Evolutionary conservation across 1,284 basidiomycete species (phyloP).

Genomic region (Anthracocystis panici-leucophaei): DNA sequence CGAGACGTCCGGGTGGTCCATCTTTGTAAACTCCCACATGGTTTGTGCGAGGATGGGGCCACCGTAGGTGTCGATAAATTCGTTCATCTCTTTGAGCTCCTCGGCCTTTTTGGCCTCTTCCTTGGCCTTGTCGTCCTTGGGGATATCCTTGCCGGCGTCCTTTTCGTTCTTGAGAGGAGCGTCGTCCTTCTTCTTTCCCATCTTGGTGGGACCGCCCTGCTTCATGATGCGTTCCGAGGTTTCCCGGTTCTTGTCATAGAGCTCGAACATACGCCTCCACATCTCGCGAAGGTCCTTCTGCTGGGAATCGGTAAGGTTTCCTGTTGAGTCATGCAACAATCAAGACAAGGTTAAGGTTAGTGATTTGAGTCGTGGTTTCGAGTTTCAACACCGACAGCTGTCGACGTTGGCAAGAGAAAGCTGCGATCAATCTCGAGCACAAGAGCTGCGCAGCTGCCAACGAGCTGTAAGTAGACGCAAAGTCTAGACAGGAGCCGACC

Average conservation of each 20-base stretch:
- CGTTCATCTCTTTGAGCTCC: conserved; percentile 63
- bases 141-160: conserved; percentile 61
- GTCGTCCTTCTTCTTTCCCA: conserved; percentile 27
- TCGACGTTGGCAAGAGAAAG: not conserved
- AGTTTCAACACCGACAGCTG: conserved; percentile 4
- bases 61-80: conserved; percentile 66
- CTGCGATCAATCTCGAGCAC: not conserved
- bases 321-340: conserved; percentile 17
- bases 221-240: conserved; percentile 58
- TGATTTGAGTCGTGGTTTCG: not conserved
- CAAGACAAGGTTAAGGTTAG: conserved; percentile 10
- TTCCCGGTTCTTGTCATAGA: conserved; percentile 63
- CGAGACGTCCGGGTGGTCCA: conserved; percentile 67
- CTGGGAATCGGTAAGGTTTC: conserved; percentile 63
- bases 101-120: conserved; percentile 64
- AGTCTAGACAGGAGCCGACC: too few species aligned
- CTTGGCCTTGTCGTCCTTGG: conserved; percentile 67
- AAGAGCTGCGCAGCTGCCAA: not conserved
- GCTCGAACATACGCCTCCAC: conserved; percentile 59
- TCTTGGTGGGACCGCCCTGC: conserved; percentile 53
- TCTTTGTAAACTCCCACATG: conserved; percentile 63
- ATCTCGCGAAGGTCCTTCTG: conserved; percentile 60
- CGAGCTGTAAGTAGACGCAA: too few species aligned
- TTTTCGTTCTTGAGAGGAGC: conserved; percentile 41
- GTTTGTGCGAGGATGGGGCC: conserved; percentile 62